Percentiles rank a stretch among this genome's conserved stretches.
Conservation (phyloP, 2,329 filamentous ascomycete species). For the Exophiala spinifera region DNA sequence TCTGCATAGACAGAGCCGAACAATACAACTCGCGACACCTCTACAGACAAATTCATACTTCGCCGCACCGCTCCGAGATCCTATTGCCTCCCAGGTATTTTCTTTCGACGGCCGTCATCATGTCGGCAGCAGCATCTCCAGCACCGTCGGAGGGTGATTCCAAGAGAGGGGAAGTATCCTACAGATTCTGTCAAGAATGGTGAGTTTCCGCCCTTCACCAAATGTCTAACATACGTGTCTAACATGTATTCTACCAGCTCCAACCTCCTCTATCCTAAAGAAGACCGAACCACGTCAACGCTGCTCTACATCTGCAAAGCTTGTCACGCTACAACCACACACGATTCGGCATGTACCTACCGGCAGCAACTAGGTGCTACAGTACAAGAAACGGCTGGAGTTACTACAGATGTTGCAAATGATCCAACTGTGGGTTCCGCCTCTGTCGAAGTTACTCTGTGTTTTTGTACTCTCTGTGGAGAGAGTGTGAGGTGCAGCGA, state of each 20-base stretch:
- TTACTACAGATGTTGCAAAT: slow-evolving; percentile 93
- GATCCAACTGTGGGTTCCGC: slow-evolving; percentile 91
- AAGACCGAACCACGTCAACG: slow-evolving; percentile 77
- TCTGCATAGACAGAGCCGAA: not conserved
- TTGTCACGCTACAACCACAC: slow-evolving; percentile 85
- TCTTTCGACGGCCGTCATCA: not conserved
- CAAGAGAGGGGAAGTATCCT: slow-evolving; percentile 66
- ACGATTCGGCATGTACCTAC: slow-evolving; percentile 87
- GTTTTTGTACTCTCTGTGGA: slow-evolving; percentile 58
- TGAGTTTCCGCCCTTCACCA: slow-evolving; percentile 36
- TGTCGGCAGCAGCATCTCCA: slow-evolving; percentile 38
- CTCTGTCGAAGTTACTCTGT: slow-evolving; percentile 35
- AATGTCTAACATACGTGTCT: not conserved
- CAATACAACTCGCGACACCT: not conserved
- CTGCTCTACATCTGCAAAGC: slow-evolving; percentile 96
- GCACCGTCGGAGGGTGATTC: slow-evolving; percentile 39
- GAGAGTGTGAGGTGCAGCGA: slow-evolving; percentile 54
- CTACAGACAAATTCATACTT: not conserved
- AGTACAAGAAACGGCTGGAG: slow-evolving; percentile 91
- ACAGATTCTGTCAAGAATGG: slow-evolving; percentile 98
- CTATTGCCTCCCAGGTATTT: not conserved
- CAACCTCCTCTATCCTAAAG: slow-evolving; percentile 96
- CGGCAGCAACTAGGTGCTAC: slow-evolving; percentile 90
- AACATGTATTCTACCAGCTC: slow-evolving; percentile 53
- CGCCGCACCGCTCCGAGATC: not conserved